Conservation (phyloP, 768 basidiomycete genomes). For the Hericium rajendrae region DNA sequence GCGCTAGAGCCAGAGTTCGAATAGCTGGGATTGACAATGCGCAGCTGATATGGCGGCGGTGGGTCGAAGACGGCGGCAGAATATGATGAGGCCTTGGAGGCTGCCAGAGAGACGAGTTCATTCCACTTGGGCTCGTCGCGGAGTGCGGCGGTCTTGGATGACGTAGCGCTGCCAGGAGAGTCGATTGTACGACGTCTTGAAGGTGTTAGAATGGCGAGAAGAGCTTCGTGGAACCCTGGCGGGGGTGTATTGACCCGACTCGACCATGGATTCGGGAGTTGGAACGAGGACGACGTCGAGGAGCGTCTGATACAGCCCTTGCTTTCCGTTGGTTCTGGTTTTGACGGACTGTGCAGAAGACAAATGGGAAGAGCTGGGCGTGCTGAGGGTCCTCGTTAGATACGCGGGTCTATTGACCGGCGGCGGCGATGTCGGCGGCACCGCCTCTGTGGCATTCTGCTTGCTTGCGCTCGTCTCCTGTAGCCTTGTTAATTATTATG, state of each 20-base stretch:
- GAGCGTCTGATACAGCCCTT: not conserved
- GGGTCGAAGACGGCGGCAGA: not conserved
- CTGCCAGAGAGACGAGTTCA: too few species aligned
- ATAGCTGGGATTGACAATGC: conserved; percentile 1
- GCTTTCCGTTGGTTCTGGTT: too few species aligned
- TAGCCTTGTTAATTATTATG: too few species aligned
- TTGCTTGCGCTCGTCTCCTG: too few species aligned
- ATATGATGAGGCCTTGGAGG: too few species aligned
- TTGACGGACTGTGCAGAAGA: too few species aligned
- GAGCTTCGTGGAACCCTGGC: conserved; percentile 2
- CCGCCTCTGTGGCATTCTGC: too few species aligned
- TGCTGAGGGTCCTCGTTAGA: too few species aligned
- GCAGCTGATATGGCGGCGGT: conserved; percentile 8
- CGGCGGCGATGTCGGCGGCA: too few species aligned
- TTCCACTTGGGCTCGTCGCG: not conserved
- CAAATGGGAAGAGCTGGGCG: too few species aligned
- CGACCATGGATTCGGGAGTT: not conserved
- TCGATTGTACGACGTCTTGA: too few species aligned
- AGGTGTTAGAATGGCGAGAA: not conserved
- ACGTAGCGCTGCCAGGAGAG: not conserved
- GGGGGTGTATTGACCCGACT: conserved; percentile 4
- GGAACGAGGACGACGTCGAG: not conserved
- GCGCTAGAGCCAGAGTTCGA: not conserved
- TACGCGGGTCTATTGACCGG: too few species aligned
- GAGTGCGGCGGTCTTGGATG: not conserved